Evolutionary conservation across 2,329 filamentous ascomycete species (phyloP), one percentile per base, ranked within the genome.

Genomic region (Xylaria polymorpha): DNA sequence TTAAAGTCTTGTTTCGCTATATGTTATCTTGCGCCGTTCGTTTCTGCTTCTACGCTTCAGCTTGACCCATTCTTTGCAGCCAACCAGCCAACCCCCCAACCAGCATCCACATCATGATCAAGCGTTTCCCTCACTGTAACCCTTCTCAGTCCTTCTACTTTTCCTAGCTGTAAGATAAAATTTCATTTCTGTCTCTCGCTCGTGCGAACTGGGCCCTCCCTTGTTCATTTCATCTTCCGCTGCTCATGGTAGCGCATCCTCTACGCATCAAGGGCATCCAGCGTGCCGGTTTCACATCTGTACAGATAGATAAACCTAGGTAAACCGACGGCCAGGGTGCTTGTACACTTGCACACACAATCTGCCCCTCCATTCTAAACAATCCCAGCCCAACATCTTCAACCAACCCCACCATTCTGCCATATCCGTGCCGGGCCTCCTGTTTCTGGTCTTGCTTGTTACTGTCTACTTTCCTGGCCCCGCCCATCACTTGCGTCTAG

Each of bases 81-180:
- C 43, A 29, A 60, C n/a, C n/a, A n/a, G n/a, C n/a, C n/a, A 29
- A 29, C 35, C 56, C 48, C 57, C 22, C 58, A 50, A 53, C 69
- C 35, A 50, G 48, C 68, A 55, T 60, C 61, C 72, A 60, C 75
- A 76, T 68, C 75, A 77, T 77, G 74, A 75, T 73, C 73, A 69
- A 74, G 73, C 67, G 72, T 69, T 68, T 70, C 59, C 43, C 65
- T 66, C 64, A 59, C 44, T 58, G 64, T 58, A 25, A 59, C 58
- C 63, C 66, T 66, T 70, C 70, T 61, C 67, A 59, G 71, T 64
- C 64, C 29, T 71, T 73, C 61, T 64, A 72, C 59, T 62, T 74
- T 63, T 76, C 66, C 69, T 76, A 75, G 71, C 65, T 75, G 74
- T 76, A 68, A 75, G 74, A 41, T 44, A 20, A 7, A n/a, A 18